Conservation (phyloP, 2,329 filamentous ascomycete genomes). For the Metarhizium album region DNA sequence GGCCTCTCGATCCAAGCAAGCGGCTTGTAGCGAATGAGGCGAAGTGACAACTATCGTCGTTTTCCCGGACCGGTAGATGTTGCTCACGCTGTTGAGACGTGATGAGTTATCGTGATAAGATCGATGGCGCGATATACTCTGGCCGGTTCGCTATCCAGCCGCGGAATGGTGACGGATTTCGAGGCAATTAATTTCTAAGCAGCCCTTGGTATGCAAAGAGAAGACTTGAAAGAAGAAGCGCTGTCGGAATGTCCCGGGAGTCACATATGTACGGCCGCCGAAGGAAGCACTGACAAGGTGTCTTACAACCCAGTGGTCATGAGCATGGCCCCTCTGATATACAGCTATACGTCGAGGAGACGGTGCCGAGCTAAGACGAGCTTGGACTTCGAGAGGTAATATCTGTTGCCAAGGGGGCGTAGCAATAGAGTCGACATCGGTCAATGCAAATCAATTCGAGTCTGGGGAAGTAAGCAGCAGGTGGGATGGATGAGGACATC, state of each 20-base stretch:
- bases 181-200: not conserved
- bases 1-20: not conserved
- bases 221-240: not conserved
- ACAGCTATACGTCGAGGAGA: not conserved
- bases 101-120: not conserved
- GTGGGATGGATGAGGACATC: slow-evolving; percentile 12
- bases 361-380: not conserved
- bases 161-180: not conserved
- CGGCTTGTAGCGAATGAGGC: not conserved
- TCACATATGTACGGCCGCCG: not conserved
- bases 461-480: not conserved
- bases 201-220: not conserved
- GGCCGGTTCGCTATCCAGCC: not conserved
- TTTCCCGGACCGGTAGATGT: not conserved
- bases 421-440: not conserved
- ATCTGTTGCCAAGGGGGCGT: not conserved
- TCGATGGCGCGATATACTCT: not conserved
- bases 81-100: not conserved
- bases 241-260: not conserved
- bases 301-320: slow-evolving; percentile 1
- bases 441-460: not conserved
- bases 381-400: not conserved
- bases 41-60: not conserved
- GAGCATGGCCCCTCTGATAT: slow-evolving; percentile 1
- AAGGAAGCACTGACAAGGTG: not conserved